Evolutionary conservation across 2,329 filamentous ascomycete genomes (phyloP).

Genomic region (Rutstroemia sp.): DNA sequence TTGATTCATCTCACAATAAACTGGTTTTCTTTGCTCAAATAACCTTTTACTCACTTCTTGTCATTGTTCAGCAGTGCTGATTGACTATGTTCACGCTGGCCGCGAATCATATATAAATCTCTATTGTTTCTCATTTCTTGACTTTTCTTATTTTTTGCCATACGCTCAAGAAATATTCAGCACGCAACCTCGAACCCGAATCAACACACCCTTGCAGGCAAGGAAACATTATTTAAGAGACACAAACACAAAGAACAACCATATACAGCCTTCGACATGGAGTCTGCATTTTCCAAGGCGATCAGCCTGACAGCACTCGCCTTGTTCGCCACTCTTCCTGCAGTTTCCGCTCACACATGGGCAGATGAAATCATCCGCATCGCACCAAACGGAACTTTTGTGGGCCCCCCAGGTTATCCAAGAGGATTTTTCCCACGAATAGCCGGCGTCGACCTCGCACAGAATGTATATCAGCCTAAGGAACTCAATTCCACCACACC

Average conservation of each 20-base stretch:
- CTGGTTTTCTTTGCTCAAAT: neutral
- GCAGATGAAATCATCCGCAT: constrained; percentile 69
- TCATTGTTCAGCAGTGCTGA: constrained; percentile 15
- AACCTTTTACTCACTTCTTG: constrained; percentile 13
- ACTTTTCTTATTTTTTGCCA: neutral
- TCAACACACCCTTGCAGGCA: constrained; percentile 15
- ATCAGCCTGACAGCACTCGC: constrained; percentile 12
- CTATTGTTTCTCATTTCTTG: constrained; percentile 5
- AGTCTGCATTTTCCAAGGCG: neutral
- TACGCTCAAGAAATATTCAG: neutral
- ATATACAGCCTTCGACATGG: constrained; percentile 3
- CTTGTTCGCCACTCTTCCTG: constrained; percentile 12
- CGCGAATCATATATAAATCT: constrained; percentile 10
- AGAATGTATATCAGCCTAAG: constrained; percentile 37
- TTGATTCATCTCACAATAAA: neutral
- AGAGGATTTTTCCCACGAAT: constrained; percentile 58
- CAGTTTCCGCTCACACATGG: constrained; percentile 49
- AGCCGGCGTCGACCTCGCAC: constrained; percentile 46
- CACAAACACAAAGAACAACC: constrained; percentile 5
- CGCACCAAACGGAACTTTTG: constrained; percentile 64
- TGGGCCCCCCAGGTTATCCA: constrained; percentile 64
- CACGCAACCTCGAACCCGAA: constrained; percentile 1
- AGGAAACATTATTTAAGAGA: constrained; percentile 2
- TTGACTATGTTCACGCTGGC: constrained; percentile 18
- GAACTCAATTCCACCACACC: too few species aligned